A percentile compares a stretch with the other conserved stretches of the same genome.
phyloP scores from a whole-genome alignment of 345 rosid species.

The Bretschneidera sinensis region DNA sequence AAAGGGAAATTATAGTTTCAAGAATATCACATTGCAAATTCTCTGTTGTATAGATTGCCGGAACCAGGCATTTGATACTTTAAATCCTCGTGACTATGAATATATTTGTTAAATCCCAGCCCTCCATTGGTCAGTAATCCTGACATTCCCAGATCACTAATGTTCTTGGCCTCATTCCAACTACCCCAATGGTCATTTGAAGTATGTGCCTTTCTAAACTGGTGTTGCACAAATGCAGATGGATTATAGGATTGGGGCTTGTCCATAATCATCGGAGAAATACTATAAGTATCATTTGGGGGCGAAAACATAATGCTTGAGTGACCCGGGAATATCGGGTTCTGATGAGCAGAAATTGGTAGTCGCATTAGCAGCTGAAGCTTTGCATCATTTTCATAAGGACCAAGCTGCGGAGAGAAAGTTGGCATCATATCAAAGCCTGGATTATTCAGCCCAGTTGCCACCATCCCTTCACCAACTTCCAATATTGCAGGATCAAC shows the following conservation, averaged over 20 bases:
- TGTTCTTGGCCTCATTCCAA: conserved; percentile 37
- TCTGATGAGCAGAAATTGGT: conserved; percentile 35
- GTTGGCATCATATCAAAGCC: conserved; percentile 26
- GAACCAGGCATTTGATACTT: conserved; percentile 35
- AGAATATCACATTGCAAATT: conserved; percentile 38
- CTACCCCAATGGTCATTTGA: conserved; percentile 39
- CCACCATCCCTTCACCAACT: conserved; percentile 32
- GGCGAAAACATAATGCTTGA: conserved; percentile 33
- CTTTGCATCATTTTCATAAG: conserved; percentile 34
- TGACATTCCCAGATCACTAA: conserved; percentile 22
- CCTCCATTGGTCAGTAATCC: conserved; percentile 32
- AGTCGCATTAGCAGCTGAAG: conserved; percentile 30
- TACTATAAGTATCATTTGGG: conserved; percentile 20
- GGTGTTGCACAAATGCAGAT: conserved; percentile 32
- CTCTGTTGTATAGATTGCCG: conserved; percentile 38
- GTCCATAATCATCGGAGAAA: conserved; percentile 27
- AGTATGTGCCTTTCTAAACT: conserved; percentile 20
- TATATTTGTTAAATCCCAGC: conserved; percentile 28
- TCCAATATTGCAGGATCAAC: conserved; percentile 47
- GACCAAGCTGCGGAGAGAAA: conserved; percentile 15
- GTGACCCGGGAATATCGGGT: conserved; percentile 18
- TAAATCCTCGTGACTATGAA: conserved; percentile 33
- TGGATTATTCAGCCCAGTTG: conserved; percentile 23
- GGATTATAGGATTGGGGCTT: conserved; percentile 23
- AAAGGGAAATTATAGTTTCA: too few relatives aligned